A percentile compares a stretch with the other conserved stretches of the same genome.
Conservation (phyloP, 139 green algal species). For the Chlamydomonas schloesseri region DNA sequence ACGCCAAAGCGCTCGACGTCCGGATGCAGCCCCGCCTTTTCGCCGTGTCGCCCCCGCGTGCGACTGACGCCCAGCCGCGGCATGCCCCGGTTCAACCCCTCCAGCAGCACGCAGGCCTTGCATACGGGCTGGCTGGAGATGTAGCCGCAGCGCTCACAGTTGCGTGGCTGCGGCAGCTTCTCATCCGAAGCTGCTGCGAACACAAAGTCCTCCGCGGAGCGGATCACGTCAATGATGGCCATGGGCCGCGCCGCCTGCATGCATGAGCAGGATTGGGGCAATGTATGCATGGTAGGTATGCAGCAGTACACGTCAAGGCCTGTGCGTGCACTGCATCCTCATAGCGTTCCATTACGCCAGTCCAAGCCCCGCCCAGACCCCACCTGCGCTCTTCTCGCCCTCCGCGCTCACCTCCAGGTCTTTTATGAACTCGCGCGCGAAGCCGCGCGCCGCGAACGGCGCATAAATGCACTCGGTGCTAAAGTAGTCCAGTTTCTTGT, state of each 20-base stretch:
- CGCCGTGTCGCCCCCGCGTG: not conserved
- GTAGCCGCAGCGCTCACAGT: slow-evolving; percentile 87
- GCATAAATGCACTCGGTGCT: slow-evolving; percentile 97
- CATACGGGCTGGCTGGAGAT: slow-evolving; percentile 90
- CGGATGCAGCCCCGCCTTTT: too few relatives aligned
- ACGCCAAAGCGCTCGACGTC: too few relatives aligned
- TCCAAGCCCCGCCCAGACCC: too few relatives aligned
- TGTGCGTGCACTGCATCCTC: too few relatives aligned
- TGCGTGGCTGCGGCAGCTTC: slow-evolving; percentile 52
- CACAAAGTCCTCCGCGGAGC: slow-evolving; percentile 82
- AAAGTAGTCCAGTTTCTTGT: slow-evolving; percentile 99
- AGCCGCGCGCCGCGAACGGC: slow-evolving; percentile 92
- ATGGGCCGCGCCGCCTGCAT: slow-evolving; percentile 77
- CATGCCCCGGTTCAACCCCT: slow-evolving; percentile 87
- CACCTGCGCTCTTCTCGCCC: too few relatives aligned
- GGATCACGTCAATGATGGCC: slow-evolving; percentile 91
- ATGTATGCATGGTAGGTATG: not conserved
- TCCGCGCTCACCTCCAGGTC: slow-evolving; percentile 86
- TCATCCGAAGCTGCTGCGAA: slow-evolving; percentile 7
- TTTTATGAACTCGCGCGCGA: slow-evolving; percentile 96
- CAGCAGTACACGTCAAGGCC: too few relatives aligned
- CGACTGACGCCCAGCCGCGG: slow-evolving; percentile 70
- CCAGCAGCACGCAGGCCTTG: slow-evolving; percentile 92
- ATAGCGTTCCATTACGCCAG: too few relatives aligned
- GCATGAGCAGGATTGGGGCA: not conserved